phyloP scores from a whole-genome alignment of 2,329 filamentous ascomycete species.

The Ustulina deusta region DNA sequence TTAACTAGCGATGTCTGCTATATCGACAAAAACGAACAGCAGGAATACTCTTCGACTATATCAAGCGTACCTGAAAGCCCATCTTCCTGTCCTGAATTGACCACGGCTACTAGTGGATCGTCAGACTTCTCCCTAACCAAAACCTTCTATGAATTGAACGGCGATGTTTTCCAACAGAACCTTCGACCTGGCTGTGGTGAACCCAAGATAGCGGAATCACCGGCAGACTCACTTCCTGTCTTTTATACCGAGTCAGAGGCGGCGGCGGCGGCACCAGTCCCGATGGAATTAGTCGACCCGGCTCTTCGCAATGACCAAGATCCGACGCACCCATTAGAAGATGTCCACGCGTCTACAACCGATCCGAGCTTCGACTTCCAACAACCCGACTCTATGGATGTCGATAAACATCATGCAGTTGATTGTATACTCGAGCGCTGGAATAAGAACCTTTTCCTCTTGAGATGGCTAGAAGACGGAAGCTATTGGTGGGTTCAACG shows the following conservation, averaged over 20 bases:
- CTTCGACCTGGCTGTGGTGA: neutral
- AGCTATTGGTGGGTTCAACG: too few species aligned
- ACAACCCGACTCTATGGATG: conserved; percentile 1
- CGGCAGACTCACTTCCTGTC: neutral
- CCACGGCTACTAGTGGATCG: neutral
- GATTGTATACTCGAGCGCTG: too few species aligned
- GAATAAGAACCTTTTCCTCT: too few species aligned
- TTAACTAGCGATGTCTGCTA: neutral
- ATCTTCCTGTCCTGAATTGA: neutral
- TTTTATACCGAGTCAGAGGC: neutral
- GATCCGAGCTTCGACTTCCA: too few species aligned
- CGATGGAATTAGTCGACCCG: neutral
- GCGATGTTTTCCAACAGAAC: neutral
- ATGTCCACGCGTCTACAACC: too few species aligned
- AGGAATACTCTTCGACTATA: conserved; percentile 5
- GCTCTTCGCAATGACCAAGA: neutral
- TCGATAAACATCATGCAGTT: conserved; percentile 9
- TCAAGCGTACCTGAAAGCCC: conserved; percentile 8
- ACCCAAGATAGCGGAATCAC: neutral
- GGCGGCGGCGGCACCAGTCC: neutral
- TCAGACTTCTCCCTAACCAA: neutral
- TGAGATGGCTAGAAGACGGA: too few species aligned
- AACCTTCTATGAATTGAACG: neutral
- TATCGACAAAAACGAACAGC: conserved; percentile 8
- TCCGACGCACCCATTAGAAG: neutral